Evolutionary conservation across 2,329 filamentous ascomycete species (phyloP).

Genomic region (Pseudogymnoascus sp.): DNA sequence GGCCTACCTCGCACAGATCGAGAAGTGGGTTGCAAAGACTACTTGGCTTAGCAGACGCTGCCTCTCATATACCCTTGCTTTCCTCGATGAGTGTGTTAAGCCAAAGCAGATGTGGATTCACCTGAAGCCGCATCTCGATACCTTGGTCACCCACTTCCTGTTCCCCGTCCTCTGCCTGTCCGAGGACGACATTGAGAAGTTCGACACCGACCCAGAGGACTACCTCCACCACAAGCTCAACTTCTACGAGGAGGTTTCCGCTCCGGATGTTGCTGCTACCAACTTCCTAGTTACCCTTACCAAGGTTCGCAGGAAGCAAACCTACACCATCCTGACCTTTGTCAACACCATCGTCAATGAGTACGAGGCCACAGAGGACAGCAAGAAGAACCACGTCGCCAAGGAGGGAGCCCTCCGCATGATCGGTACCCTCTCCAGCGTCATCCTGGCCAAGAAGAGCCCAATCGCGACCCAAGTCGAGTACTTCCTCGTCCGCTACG

Average conservation of each 20-base stretch:
- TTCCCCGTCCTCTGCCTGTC: conserved; percentile 93
- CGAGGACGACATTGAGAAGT: conserved; percentile 86
- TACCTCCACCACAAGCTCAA: conserved; percentile 97
- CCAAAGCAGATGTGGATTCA: conserved; percentile 96
- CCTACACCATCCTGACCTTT: conserved; percentile 87
- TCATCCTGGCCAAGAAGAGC: conserved; percentile 96
- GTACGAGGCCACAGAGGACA: conserved; percentile 76
- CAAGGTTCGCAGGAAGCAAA: conserved; percentile 90
- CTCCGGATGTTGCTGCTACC: conserved; percentile 89
- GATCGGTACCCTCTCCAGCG: conserved; percentile 90
- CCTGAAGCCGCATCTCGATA: conserved; percentile 86
- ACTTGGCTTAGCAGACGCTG: conserved; percentile 92
- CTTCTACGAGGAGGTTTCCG: conserved; percentile 93
- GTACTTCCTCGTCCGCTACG: conserved; percentile 96
- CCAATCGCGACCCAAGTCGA: conserved; percentile 96
- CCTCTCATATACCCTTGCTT: conserved; percentile 86
- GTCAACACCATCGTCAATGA: conserved; percentile 92
- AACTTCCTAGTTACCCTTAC: conserved; percentile 95
- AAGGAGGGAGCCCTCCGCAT: conserved; percentile 96
- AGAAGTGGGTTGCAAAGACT: conserved; percentile 94
- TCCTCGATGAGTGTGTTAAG: conserved; percentile 93
- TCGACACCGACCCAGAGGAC: conserved; percentile 89
- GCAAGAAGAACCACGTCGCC: conserved; percentile 86
- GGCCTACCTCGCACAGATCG: conserved; percentile 86
- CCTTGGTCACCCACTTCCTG: conserved; percentile 85